Evolutionary conservation across 2,329 filamentous ascomycete genomes (phyloP), one percentile per base, ranked within the genome.

Genomic region (Talaromyces piceae): DNA sequence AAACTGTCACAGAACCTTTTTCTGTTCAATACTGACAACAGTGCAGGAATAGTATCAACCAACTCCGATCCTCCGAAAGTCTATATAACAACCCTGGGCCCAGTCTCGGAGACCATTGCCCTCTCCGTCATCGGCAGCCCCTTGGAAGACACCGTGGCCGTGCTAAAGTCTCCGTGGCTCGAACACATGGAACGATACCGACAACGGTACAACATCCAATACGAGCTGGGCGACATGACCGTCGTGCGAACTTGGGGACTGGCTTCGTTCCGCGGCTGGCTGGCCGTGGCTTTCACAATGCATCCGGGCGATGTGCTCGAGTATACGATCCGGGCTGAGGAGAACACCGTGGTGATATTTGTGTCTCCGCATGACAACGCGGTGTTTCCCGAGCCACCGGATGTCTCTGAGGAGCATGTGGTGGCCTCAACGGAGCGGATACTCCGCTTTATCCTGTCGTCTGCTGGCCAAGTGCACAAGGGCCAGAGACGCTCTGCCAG

Each of bases 221-320:
- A 75, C 41, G 74, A 77, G 45, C 67, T 82, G 2, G 73, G 71
- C 20, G 75, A 75, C 5, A 65, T 76, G 47, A 71, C 73, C 6
- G 63, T 71, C n/a, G 69, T 74, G 5, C 75, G 75, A 54, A 69
- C 74, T 6, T 82, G 78, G 75, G 81, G 81, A 2, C 64, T 81
- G 5, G 70, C 74, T 9, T 74, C 76, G 16, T 60, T 74, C 16
- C 69, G 72, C 20, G 73, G 75, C 26, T 71, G 73, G 22, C 61
- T 74, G 12, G 78, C 76, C 4, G 69, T 70, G 3, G 77, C 74
- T 50, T 67, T 75, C 44, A 77, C 75, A 2, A 58, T 78, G 25
- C 78, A 83, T 59, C 79, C 80, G 0, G 77, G 73, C 3, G 75
- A 82, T 59, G 76, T 78, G 66, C 66, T 81, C 12, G 77, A 82